phyloP scores from a whole-genome alignment of 2,329 filamentous ascomycete species.

The Ascochyta rabiei region DNA sequence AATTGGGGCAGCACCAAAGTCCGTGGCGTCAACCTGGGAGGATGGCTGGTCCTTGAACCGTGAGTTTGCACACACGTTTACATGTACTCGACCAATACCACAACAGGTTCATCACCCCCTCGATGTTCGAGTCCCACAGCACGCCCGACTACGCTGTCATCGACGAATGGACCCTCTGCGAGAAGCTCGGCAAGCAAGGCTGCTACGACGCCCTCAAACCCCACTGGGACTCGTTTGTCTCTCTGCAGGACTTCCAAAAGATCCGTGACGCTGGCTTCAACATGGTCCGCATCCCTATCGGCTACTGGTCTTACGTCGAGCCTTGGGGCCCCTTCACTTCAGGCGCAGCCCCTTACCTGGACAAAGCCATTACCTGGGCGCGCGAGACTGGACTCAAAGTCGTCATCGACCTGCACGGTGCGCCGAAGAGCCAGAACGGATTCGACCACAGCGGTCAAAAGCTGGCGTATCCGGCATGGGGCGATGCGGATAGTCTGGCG shows the following conservation, averaged over 20 bases:
- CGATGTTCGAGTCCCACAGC: constrained; percentile 54
- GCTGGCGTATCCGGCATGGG: constrained; percentile 52
- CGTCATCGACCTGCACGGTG: constrained; percentile 63
- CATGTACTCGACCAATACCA: neutral
- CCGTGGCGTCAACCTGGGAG: constrained; percentile 43
- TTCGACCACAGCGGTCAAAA: constrained; percentile 66
- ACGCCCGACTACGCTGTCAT: constrained; percentile 43
- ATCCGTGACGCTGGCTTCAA: constrained; percentile 64
- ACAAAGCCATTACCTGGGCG: constrained; percentile 63
- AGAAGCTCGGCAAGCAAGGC: constrained; percentile 55
- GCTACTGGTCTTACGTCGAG: constrained; percentile 58
- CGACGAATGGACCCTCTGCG: constrained; percentile 58
- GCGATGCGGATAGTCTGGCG: constrained; percentile 54
- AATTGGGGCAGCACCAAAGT: constrained; percentile 54
- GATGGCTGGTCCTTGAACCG: constrained; percentile 45
- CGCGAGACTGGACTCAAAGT: constrained; percentile 59
- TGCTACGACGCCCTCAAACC: constrained; percentile 53
- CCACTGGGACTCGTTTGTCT: constrained; percentile 60
- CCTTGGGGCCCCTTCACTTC: constrained; percentile 55
- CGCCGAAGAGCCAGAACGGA: constrained; percentile 61
- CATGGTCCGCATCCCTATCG: constrained; percentile 63
- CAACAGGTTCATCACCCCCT: constrained; percentile 61
- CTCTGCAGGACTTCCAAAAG: constrained; percentile 59
- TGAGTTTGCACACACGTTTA: constrained; percentile 7
- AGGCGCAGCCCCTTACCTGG: constrained; percentile 60